phyloP scores from a whole-genome alignment of 2,329 filamentous ascomycete species.

The Trichoderma aggressivum region DNA sequence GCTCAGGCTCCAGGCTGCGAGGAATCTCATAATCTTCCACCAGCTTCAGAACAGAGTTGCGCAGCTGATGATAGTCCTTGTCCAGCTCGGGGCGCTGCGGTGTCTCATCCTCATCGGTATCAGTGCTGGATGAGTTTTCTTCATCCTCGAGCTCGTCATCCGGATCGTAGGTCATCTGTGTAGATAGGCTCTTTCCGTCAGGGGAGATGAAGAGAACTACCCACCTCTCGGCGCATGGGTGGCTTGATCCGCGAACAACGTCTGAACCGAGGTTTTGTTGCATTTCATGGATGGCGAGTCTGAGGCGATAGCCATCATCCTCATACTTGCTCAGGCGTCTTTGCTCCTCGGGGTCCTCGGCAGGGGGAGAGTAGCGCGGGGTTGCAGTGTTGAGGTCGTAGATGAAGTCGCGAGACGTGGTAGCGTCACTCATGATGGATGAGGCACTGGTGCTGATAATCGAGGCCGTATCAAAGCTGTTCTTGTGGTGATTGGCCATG shows the following conservation, averaged over 20 bases:
- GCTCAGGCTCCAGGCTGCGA: slow-evolving; percentile 59
- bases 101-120: slow-evolving; percentile 60
- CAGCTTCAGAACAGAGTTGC: slow-evolving; percentile 75
- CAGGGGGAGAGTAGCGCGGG: slow-evolving; percentile 53
- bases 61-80: slow-evolving; percentile 76
- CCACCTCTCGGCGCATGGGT: slow-evolving; percentile 82
- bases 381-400: slow-evolving; percentile 52
- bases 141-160: slow-evolving; percentile 66
- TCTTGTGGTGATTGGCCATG: slow-evolving; percentile 50
- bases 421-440: slow-evolving; percentile 67
- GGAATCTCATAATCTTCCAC: slow-evolving; percentile 81
- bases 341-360: slow-evolving; percentile 43
- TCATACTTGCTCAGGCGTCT: slow-evolving; percentile 52
- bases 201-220: slow-evolving; percentile 74
- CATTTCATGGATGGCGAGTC: slow-evolving; percentile 69
- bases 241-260: slow-evolving; percentile 62
- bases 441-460: slow-evolving; percentile 70
- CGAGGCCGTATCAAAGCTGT: slow-evolving; percentile 63
- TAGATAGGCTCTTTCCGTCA: slow-evolving; percentile 66
- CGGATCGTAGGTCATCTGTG: slow-evolving; percentile 68
- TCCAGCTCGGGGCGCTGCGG: slow-evolving; percentile 62
- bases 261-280: slow-evolving; percentile 62
- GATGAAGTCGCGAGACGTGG: slow-evolving; percentile 62
- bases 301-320: slow-evolving; percentile 63
- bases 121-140: slow-evolving; percentile 57